Conservation (phyloP, 495 filamentous ascomycete genomes). For the Aspergillus wentii region DNA sequence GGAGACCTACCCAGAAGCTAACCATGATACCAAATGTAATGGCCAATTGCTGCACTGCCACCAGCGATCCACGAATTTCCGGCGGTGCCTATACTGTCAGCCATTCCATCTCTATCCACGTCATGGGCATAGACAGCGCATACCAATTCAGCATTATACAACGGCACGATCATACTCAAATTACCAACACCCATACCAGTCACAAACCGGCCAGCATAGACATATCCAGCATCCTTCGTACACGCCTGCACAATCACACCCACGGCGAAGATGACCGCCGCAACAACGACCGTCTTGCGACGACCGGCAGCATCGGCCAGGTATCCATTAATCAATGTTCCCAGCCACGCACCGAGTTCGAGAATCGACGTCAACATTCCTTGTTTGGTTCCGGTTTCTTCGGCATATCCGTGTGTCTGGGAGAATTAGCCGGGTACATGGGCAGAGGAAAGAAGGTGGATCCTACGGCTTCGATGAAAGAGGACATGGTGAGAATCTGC, state of each 20-base stretch:
- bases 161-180: conserved; percentile 51
- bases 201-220: conserved; percentile 75
- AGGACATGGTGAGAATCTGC: conserved; percentile 28
- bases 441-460: neutral
- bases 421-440: neutral
- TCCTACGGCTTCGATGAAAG: conserved; percentile 23
- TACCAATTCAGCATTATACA: conserved; percentile 59
- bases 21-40: conserved; percentile 60
- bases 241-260: conserved; percentile 73
- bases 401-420: conserved; percentile 29
- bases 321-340: conserved; percentile 68
- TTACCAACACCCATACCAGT: conserved; percentile 47
- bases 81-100: conserved; percentile 57
- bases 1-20: conserved; percentile 54
- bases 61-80: conserved; percentile 67
- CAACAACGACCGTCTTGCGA: conserved; percentile 67
- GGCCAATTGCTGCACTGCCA: conserved; percentile 68
- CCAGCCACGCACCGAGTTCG: conserved; percentile 79
- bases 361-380: conserved; percentile 73
- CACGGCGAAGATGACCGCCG: conserved; percentile 64
- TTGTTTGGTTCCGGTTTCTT: conserved; percentile 44
- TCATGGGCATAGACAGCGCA: conserved; percentile 18
- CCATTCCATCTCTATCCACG: conserved; percentile 71
- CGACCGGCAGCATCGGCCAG: conserved; percentile 69
- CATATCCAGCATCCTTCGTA: conserved; percentile 48